These are phyloP conservation scores for Flagelloscypha sp. DNA, from an alignment of 768 basidiomycete genomes.

Conservation along the genomic window DNA sequence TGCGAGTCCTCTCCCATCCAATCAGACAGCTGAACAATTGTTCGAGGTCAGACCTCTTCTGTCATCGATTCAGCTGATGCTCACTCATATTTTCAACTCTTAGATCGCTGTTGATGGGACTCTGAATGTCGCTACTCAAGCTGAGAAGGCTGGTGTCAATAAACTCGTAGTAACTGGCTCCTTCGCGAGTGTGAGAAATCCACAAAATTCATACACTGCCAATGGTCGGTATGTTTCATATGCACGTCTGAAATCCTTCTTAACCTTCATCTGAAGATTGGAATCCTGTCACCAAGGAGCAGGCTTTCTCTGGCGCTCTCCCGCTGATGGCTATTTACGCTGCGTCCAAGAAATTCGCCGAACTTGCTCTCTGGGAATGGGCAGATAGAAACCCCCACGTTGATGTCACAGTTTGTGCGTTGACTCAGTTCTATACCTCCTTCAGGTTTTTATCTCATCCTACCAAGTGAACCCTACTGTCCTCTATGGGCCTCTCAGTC, in stretches of 20 bases:
- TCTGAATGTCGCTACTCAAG: constrained; percentile 16
- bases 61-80: too few species aligned
- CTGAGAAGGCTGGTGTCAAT: constrained; percentile 10
- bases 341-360: constrained; percentile 28
- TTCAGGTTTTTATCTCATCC: not conserved
- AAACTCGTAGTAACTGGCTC: too few species aligned
- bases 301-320: constrained; percentile 15
- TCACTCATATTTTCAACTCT: not conserved
- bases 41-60: too few species aligned
- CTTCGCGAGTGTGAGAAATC: constrained; percentile 9
- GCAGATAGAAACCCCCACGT: constrained; percentile 26
- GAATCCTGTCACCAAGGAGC: constrained; percentile 22
- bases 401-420: constrained; percentile 26
- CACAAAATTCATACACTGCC: constrained; percentile 8
- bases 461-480: constrained; percentile 23
- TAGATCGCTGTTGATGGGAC: constrained; percentile 16
- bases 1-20: constrained; percentile 19
- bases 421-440: not conserved
- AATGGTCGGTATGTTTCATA: not conserved
- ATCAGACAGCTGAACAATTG: constrained; percentile 15
- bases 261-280: constrained; percentile 19
- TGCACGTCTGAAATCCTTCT: not conserved
- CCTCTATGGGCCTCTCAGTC: constrained; percentile 25
- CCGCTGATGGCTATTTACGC: constrained; percentile 20
- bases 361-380: constrained; percentile 30